Conservation (phyloP, 495 filamentous ascomycete genomes). For the Choiromyces venosus region DNA sequence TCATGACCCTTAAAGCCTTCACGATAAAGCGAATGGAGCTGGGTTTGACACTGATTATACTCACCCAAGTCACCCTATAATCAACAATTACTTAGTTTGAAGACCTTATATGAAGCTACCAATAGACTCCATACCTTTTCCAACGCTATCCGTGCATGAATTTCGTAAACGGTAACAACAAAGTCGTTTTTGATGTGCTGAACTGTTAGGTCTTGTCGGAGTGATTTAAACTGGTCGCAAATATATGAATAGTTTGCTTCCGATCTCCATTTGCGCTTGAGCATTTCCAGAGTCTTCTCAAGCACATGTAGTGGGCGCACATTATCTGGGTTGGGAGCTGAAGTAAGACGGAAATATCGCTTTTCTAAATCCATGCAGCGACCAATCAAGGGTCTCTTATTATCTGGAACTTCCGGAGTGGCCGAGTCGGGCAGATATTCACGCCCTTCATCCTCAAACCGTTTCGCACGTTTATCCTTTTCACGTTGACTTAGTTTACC, state of each 20-base stretch:
- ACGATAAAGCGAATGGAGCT: slow-evolving; percentile 83
- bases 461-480: slow-evolving; percentile 79
- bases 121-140: slow-evolving; percentile 57
- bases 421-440: slow-evolving; percentile 58
- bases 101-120: background rate
- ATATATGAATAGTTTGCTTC: slow-evolving; percentile 95
- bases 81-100: slow-evolving; percentile 14
- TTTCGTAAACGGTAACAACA: slow-evolving; percentile 92
- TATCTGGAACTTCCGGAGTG: slow-evolving; percentile 56
- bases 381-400: slow-evolving; percentile 65
- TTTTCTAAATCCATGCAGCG: slow-evolving; percentile 84
- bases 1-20: slow-evolving; percentile 75
- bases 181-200: slow-evolving; percentile 95
- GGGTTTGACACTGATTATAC: slow-evolving; percentile 99
- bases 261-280: slow-evolving; percentile 90
- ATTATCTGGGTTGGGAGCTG: slow-evolving; percentile 73
- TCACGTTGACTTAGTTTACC: slow-evolving; percentile 85
- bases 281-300: slow-evolving; percentile 71
- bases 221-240: slow-evolving; percentile 98
- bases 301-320: slow-evolving; percentile 83
- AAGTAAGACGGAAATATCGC: slow-evolving; percentile 86
- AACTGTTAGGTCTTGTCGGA: slow-evolving; percentile 96
- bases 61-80: slow-evolving; percentile 87
- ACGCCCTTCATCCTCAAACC: slow-evolving; percentile 67
- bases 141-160: slow-evolving; percentile 93